Evolutionary conservation across 352 stramenopile species (phyloP).

Genomic region (Globisporangium emineosum): DNA sequence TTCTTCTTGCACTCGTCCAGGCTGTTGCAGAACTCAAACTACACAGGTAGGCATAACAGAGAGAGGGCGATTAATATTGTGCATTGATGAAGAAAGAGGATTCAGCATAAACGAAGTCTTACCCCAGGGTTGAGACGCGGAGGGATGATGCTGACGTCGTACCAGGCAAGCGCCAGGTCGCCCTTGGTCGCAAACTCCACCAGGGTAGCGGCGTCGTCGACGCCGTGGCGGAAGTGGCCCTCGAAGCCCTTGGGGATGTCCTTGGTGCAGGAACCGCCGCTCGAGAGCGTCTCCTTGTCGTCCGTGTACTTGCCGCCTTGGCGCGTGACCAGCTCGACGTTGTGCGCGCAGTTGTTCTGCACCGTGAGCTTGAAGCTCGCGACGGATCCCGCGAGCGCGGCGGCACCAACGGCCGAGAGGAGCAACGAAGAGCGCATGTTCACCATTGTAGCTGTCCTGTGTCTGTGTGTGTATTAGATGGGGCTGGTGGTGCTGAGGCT

Average conservation of each 20-base stretch:
- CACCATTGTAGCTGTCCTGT: constrained; percentile 25
- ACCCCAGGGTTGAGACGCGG: constrained; percentile 40
- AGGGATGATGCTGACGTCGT: constrained; percentile 72
- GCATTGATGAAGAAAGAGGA: background rate
- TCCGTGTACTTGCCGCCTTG: constrained; percentile 51
- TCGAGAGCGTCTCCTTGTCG: constrained; percentile 33
- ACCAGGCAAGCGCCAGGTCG: constrained; percentile 54
- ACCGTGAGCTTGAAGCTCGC: constrained; percentile 56
- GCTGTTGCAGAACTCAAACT: constrained; percentile 58
- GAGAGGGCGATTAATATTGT: background rate
- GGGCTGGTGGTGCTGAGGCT: background rate
- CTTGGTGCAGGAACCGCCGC: constrained; percentile 33
- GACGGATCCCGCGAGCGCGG: constrained; percentile 19
- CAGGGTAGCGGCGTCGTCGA: constrained; percentile 53
- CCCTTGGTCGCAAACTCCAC: constrained; percentile 66
- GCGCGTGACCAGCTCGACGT: constrained; percentile 58
- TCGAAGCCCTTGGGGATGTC: constrained; percentile 59
- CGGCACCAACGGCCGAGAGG: constrained; percentile 17
- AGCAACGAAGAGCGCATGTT: constrained; percentile 19
- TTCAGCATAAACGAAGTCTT: background rate
- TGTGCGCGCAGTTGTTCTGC: constrained; percentile 48
- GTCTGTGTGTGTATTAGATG: background rate
- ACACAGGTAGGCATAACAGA: background rate
- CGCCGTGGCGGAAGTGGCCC: constrained; percentile 64
- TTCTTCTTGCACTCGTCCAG: constrained; percentile 64